phyloP scores from a whole-genome alignment of 2,329 filamentous ascomycete species.

The Aspergillus phoenicis region DNA sequence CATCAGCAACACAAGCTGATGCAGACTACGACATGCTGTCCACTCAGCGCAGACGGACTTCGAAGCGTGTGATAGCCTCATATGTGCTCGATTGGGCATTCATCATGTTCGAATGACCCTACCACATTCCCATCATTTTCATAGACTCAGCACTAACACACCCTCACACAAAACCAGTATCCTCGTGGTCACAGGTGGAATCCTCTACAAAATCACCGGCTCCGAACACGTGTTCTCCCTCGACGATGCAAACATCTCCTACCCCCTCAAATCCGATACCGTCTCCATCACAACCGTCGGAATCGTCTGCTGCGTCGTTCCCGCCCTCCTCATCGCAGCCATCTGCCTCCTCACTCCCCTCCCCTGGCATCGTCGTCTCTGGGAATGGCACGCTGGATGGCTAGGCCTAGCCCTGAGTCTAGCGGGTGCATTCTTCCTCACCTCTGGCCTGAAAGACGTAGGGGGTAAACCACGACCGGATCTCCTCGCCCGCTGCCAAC shows the following conservation, averaged over 20 bases:
- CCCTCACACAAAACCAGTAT: not conserved
- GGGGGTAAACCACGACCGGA: constrained; percentile 7
- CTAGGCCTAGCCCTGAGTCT: constrained; percentile 1
- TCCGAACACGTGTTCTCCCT: constrained; percentile 1
- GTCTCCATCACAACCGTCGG: constrained; percentile 3
- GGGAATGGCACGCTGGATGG: not conserved
- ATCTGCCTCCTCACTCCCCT: not conserved
- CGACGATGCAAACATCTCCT: constrained; percentile 1
- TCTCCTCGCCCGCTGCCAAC: constrained; percentile 4
- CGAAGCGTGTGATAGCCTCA: no score
- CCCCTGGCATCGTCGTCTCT: not conserved
- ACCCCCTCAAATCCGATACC: not conserved
- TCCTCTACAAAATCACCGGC: not conserved
- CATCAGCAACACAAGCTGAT: no score
- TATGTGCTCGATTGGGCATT: no score
- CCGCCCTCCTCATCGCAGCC: constrained; percentile 9
- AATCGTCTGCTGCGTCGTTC: not conserved
- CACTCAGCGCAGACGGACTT: no score
- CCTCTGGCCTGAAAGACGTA: constrained; percentile 5
- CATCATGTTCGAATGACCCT: no score
- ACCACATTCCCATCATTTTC: no score
- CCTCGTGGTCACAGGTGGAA: not conserved
- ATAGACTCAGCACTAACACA: no score
- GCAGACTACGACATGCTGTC: no score
- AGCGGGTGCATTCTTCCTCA: constrained; percentile 7